Base-by-base conservation (phyloP, 2,329 filamentous ascomycete species). In the Pezicula rhizophila region DNA sequence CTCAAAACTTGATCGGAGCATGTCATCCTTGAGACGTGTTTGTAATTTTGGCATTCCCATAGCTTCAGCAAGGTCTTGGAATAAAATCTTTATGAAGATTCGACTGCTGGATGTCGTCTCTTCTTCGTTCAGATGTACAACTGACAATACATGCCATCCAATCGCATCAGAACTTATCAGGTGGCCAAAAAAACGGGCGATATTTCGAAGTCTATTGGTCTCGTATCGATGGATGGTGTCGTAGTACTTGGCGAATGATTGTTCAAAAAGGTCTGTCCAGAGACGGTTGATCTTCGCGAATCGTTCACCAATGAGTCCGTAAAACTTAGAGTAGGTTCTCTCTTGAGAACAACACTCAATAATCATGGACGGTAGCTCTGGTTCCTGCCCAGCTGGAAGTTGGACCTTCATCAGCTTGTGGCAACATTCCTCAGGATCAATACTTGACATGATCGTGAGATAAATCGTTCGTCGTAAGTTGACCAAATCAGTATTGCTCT, bases 31-130 rank as follows among this genome's bases (percentile, higher is more conserved):
- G 69, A 96, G 77, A 15, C 87, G 81, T 41, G 83, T 79, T 58
- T 86, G 83, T 46, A 99, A 71, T 61, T 86, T 88, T 42, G 83
- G 76, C 76, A 96, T 83, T 50, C 93, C 92, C 51, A 96, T 78
- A 52, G 89, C 87, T 68, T 96, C 89, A 4, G 84, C 79, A 20
- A 97, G 79, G 62, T 96, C 90, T 66, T 97, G 90, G 65, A 99
- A 95, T 11, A 99, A 72, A 49, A 97, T 97, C 73, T 96, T 97
- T 75, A 99, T 87, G 65, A 97, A 99, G 67, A 99, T 97, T 74
- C 93, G 89, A 58, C 89, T 95, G 54, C 89, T 93, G 2, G 90
- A 92, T 1, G 92, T 99, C 0, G 93, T 99, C 62, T 99, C 93
- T 50, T 97, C 92, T 66, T 99, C 91, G 63, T 93, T 99, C 45